These are phyloP conservation scores for Penicillium sclerotiorum DNA, from an alignment of 2,329 filamentous ascomycete species.

Conservation along the genomic window DNA sequence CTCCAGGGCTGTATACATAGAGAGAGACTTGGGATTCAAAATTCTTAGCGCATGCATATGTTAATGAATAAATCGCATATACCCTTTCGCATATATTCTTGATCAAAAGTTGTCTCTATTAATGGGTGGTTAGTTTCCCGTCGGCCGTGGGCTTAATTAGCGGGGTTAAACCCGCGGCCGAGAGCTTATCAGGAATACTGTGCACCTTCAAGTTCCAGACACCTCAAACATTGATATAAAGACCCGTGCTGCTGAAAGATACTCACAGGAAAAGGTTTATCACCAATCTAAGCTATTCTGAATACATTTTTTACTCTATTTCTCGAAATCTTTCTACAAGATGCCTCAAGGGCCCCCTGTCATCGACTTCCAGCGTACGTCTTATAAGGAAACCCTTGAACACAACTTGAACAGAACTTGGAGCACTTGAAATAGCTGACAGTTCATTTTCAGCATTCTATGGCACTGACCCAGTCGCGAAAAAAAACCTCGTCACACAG, in stretches of 20 bases:
- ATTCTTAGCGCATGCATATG: not conserved
- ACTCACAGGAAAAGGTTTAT: too few species aligned
- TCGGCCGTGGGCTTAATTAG: not conserved
- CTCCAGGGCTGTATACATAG: too few species aligned
- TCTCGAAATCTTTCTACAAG: not conserved
- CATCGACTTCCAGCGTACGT: not conserved
- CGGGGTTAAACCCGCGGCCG: not conserved
- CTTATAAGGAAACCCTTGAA: not conserved
- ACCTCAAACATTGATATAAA: too few species aligned
- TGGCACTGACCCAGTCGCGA: not conserved
- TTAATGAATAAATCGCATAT: too few species aligned
- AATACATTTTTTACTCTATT: not conserved
- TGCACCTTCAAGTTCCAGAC: not conserved
- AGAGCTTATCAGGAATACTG: not conserved
- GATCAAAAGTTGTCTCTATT: too few species aligned
- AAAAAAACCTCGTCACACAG: constrained; percentile 30
- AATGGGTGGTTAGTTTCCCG: not conserved
- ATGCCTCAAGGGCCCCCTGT: not conserved
- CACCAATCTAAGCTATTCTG: too few species aligned
- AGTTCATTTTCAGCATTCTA: not conserved
- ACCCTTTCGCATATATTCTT: too few species aligned
- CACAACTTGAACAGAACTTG: not conserved
- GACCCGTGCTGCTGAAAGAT: too few species aligned
- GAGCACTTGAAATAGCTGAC: not conserved
- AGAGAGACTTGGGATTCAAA: too few species aligned